Percentiles rank a stretch among this genome's conserved stretches.
These are phyloP conservation scores for Candida broadrunensis DNA, from an alignment of 805 yeast genomes.

Conservation along the genomic window DNA sequence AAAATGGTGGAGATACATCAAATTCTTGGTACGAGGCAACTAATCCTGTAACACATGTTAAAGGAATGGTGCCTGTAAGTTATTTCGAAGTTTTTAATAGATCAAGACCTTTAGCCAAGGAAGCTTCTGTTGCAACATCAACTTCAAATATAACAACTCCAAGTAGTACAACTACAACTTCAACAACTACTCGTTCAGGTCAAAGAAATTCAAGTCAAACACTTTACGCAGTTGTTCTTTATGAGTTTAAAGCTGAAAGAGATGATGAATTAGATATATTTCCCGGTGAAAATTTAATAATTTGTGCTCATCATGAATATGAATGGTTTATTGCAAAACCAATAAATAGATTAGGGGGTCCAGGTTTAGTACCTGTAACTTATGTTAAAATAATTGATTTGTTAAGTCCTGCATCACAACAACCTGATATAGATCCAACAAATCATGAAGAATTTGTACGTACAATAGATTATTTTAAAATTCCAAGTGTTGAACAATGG, in stretches of 20 bases:
- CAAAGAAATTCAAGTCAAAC: constrained; percentile 37
- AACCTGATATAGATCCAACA: constrained; percentile 40
- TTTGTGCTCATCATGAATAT: constrained; percentile 93
- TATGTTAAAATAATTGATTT: constrained; percentile 86
- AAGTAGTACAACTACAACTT: constrained; percentile 11
- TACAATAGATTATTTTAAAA: constrained; percentile 59
- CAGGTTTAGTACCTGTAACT: constrained; percentile 91
- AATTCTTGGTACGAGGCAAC: constrained; percentile 83
- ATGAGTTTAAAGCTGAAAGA: constrained; percentile 80
- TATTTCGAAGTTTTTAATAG: constrained; percentile 78
- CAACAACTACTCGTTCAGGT: constrained; percentile 14
- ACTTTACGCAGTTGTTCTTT: constrained; percentile 80
- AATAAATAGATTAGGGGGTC: constrained; percentile 91
- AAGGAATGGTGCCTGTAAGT: constrained; percentile 85
- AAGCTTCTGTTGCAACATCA: neutral
- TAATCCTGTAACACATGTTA: constrained; percentile 72
- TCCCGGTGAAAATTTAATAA: constrained; percentile 85
- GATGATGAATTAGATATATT: constrained; percentile 80
- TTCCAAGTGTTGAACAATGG: constrained; percentile 97
- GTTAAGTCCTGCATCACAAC: constrained; percentile 28
- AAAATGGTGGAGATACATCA: constrained; percentile 17
- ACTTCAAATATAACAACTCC: neutral
- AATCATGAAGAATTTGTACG: constrained; percentile 49
- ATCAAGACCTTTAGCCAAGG: constrained; percentile 38
- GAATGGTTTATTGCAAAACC: constrained; percentile 99